Evolutionary conservation across 2,329 filamentous ascomycete genomes (phyloP).

Genomic region (Zasmidium citrigriseum): DNA sequence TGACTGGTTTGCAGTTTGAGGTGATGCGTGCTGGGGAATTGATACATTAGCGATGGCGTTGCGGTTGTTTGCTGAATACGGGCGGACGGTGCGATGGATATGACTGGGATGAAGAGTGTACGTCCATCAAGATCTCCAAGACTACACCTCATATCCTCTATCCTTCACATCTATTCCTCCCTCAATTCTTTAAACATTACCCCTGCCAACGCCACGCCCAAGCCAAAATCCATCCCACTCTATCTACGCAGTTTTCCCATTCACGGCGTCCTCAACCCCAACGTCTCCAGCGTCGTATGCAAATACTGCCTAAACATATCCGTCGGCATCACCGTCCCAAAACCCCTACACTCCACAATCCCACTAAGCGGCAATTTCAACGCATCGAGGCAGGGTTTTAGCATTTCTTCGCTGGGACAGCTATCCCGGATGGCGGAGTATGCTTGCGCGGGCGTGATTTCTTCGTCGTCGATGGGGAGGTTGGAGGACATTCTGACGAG

Average conservation of each 20-base stretch:
- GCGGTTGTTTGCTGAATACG: no score
- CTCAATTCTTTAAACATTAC: no score
- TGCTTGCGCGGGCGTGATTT: conserved; percentile 26
- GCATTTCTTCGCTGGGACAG: conserved; percentile 13
- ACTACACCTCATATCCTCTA: no score
- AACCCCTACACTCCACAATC: conserved; percentile 20
- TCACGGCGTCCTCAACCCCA: not conserved
- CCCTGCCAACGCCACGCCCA: no score
- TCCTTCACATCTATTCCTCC: no score
- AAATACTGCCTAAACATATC: conserved; percentile 16
- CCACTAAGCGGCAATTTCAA: conserved; percentile 19
- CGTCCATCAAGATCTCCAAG: no score
- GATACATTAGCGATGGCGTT: conserved; percentile 1
- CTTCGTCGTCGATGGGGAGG: conserved; percentile 24
- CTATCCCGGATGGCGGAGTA: conserved; percentile 20
- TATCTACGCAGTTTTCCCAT: not conserved
- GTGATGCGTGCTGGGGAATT: not conserved
- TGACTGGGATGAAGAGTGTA: no score
- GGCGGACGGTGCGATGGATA: no score
- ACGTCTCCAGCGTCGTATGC: conserved; percentile 6
- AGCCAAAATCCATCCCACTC: not conserved
- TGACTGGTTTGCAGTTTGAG: not conserved
- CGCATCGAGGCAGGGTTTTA: conserved; percentile 20
- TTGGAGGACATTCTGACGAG: conserved; percentile 22
- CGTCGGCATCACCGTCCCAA: conserved; percentile 23